phyloP scores from a whole-genome alignment of 1,284 basidiomycete genomes.

The Ceratobasidium sp. region DNA sequence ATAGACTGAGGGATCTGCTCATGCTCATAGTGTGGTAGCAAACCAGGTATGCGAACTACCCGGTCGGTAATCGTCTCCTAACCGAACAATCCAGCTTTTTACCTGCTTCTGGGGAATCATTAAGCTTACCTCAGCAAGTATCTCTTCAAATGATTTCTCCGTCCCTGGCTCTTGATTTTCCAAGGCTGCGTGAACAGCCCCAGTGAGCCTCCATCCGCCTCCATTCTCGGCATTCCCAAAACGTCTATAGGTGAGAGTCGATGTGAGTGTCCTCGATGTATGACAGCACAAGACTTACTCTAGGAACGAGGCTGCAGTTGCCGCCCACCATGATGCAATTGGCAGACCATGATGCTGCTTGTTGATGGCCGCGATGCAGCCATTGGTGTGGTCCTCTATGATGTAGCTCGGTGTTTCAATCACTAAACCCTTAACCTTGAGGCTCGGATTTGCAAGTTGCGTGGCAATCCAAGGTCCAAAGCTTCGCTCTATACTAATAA shows the following conservation, averaged over 20 bases:
- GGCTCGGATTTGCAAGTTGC: background rate
- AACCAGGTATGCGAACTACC: constrained; percentile 15
- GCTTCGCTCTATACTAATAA: background rate
- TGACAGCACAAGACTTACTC: constrained; percentile 10
- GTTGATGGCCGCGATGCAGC: background rate
- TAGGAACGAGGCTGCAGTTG: constrained; percentile 12
- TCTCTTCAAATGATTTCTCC: constrained; percentile 4
- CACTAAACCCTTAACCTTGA: background rate
- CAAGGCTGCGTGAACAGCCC: background rate
- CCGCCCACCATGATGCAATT: constrained; percentile 23
- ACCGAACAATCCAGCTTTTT: background rate
- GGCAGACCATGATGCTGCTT: background rate
- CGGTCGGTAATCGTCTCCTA: background rate
- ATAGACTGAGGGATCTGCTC: constrained; percentile 14
- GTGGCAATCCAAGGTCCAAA: background rate
- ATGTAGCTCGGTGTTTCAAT: constrained; percentile 6
- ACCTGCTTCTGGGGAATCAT: background rate
- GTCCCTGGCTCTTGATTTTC: background rate
- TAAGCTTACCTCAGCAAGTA: background rate
- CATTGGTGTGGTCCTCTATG: constrained; percentile 30
- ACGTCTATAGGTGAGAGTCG: background rate
- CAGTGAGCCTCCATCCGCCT: background rate
- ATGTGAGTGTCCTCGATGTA: background rate
- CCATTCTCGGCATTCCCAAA: constrained; percentile 25
- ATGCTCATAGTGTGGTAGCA: constrained; percentile 26